phyloP scores from a whole-genome alignment of 1,284 basidiomycete species.

The Malassezia nana region DNA sequence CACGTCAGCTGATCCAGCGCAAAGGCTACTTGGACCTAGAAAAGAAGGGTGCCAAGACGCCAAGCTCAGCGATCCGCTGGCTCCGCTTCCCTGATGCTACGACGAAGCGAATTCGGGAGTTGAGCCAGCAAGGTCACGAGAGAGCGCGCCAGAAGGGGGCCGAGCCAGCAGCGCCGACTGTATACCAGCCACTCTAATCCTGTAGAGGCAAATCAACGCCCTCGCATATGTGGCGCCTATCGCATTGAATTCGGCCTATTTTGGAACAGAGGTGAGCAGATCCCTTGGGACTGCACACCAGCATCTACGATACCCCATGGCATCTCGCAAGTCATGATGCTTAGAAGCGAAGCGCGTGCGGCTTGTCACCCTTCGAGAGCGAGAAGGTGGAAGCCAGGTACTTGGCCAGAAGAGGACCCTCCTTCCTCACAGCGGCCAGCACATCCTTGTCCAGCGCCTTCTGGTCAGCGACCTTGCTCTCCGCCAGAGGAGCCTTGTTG shows the following conservation, averaged over 20 bases:
- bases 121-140: constrained; percentile 31
- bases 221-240: background rate
- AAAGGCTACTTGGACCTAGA: background rate
- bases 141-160: constrained; percentile 7
- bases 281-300: background rate
- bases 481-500: constrained; percentile 79
- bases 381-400: constrained; percentile 91
- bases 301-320: background rate
- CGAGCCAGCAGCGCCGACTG: background rate
- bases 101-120: constrained; percentile 24
- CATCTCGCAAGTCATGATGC: constrained; percentile 8
- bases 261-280: constrained; percentile 11
- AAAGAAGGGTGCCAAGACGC: background rate
- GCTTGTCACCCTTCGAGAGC: constrained; percentile 83
- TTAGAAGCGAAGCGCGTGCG: constrained; percentile 78
- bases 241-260: constrained; percentile 16
- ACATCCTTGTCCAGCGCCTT: constrained; percentile 77
- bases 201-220: background rate
- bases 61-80: constrained; percentile 14
- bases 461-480: constrained; percentile 82
- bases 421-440: constrained; percentile 76
- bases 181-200: background rate
- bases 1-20: constrained; percentile 8
- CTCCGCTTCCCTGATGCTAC: constrained; percentile 21
- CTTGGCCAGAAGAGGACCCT: constrained; percentile 74